Conservation (phyloP, 805 yeast species). For the Wickerhamiella shivajii region DNA sequence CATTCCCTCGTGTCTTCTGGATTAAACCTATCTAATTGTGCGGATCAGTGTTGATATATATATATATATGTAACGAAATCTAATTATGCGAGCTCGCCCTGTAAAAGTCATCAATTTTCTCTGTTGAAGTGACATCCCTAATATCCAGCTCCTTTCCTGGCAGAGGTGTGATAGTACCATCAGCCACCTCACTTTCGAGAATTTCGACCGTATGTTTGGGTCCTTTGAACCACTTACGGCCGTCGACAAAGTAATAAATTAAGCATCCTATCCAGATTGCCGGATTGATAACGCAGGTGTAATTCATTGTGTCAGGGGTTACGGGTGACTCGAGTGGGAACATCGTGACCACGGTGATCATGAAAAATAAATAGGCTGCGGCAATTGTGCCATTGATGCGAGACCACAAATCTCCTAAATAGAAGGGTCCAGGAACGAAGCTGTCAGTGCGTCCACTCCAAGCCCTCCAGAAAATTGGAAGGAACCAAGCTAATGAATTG, state of each 20-base stretch:
- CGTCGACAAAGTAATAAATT: constrained; percentile 37
- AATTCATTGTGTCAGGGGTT: constrained; percentile 52
- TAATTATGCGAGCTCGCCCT: too few species aligned
- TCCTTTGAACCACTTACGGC: constrained; percentile 46
- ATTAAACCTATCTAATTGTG: too few species aligned
- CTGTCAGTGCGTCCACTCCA: constrained; percentile 39
- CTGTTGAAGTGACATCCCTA: too few species aligned
- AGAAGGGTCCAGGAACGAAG: constrained; percentile 39
- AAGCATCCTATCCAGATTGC: constrained; percentile 42
- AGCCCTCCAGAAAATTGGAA: constrained; percentile 43
- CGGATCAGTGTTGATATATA: too few species aligned
- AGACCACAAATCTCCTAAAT: constrained; percentile 36
- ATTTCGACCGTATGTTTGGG: constrained; percentile 27
- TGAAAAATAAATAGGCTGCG: constrained; percentile 34
- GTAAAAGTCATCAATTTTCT: too few species aligned
- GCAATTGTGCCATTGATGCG: constrained; percentile 29
- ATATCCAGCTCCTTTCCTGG: too few species aligned
- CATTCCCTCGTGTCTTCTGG: too few species aligned
- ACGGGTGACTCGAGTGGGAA: constrained; percentile 43
- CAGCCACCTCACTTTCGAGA: neutral
- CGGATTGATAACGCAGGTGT: constrained; percentile 48
- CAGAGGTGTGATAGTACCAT: too few species aligned
- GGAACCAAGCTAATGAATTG: constrained; percentile 44
- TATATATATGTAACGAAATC: too few species aligned
- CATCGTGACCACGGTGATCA: constrained; percentile 35